A percentile compares a stretch with the other conserved stretches of the same genome.
Conservation (phyloP, 2,329 filamentous ascomycete species). For the Biscogniauxia mediterranea region DNA sequence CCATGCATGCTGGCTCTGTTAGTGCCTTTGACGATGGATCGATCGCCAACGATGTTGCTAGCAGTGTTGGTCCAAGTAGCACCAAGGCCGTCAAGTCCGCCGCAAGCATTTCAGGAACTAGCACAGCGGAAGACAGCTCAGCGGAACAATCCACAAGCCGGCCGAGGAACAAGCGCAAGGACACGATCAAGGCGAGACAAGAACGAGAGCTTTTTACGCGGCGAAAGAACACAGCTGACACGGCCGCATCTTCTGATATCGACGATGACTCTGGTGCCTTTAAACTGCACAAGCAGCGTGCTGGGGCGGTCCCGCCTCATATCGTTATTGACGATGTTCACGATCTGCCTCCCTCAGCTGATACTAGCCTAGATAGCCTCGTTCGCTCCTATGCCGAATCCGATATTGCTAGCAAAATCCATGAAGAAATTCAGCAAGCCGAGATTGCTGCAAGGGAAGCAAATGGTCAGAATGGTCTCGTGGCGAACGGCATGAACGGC, state of each 20-base stretch:
- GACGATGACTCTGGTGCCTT: slow-evolving; percentile 52
- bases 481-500: slow-evolving; percentile 45
- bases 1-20: slow-evolving; percentile 82
- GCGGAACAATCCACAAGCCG: slow-evolving; percentile 60
- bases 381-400: slow-evolving; percentile 75
- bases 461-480: slow-evolving; percentile 62
- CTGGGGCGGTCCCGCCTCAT: slow-evolving; percentile 49
- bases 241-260: slow-evolving; percentile 60
- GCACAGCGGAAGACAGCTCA: slow-evolving; percentile 66
- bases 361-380: slow-evolving; percentile 79
- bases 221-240: slow-evolving; percentile 64
- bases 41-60: slow-evolving; percentile 54
- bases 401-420: slow-evolving; percentile 70
- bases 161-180: slow-evolving; percentile 67
- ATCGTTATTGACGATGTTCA: slow-evolving; percentile 68
- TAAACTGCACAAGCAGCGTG: slow-evolving; percentile 48
- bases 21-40: slow-evolving; percentile 59
- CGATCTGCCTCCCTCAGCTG: slow-evolving; percentile 59
- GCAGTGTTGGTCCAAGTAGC: slow-evolving; percentile 74
- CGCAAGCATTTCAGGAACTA: slow-evolving; percentile 75
- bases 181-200: slow-evolving; percentile 82
- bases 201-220: slow-evolving; percentile 88
- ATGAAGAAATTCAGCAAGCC: slow-evolving; percentile 74
- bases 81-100: slow-evolving; percentile 87
- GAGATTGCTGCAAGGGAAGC: slow-evolving; percentile 62